Percentiles rank a stretch among this genome's conserved stretches.
Evolutionary conservation across 140 eudicot species (phyloP).

Genomic region (Oenanthe javanica): DNA sequence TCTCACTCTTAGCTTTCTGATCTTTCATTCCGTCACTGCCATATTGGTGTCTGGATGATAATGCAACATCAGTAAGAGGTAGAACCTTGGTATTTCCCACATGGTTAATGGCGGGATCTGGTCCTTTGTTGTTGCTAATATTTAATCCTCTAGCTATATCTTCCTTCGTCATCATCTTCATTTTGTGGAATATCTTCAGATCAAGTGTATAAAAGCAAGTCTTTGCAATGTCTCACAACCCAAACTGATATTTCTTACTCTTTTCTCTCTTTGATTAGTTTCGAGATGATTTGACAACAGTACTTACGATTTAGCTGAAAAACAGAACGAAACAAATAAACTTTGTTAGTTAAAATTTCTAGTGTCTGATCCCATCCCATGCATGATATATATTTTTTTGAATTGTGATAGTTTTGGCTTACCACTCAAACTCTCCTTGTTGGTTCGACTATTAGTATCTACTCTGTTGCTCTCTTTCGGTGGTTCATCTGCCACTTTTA

Average conservation of each 20-base stretch:
- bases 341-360: neutral
- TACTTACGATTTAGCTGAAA: neutral
- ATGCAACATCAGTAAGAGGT: slow-evolving; percentile 50
- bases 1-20: slow-evolving; percentile 38
- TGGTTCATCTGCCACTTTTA: neutral
- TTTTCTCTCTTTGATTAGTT: slow-evolving; percentile 7
- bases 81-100: slow-evolving; percentile 67
- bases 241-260: slow-evolving; percentile 15
- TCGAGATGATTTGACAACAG: neutral
- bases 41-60: slow-evolving; percentile 35
- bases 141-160: slow-evolving; percentile 42
- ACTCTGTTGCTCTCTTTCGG: neutral
- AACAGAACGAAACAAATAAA: neutral
- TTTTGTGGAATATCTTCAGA: slow-evolving; percentile 18
- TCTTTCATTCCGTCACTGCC: slow-evolving; percentile 20
- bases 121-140: slow-evolving; percentile 27
- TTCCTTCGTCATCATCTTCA: slow-evolving; percentile 86
- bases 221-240: slow-evolving; percentile 20
- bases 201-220: slow-evolving; percentile 21
- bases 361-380: neutral
- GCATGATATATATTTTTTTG: neutral
- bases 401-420: neutral
- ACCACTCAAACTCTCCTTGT: slow-evolving; percentile 1
- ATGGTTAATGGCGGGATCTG: slow-evolving; percentile 10
- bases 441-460: neutral